Conservation (phyloP, 495 filamentous ascomycete species). For the Podospora australis region DNA sequence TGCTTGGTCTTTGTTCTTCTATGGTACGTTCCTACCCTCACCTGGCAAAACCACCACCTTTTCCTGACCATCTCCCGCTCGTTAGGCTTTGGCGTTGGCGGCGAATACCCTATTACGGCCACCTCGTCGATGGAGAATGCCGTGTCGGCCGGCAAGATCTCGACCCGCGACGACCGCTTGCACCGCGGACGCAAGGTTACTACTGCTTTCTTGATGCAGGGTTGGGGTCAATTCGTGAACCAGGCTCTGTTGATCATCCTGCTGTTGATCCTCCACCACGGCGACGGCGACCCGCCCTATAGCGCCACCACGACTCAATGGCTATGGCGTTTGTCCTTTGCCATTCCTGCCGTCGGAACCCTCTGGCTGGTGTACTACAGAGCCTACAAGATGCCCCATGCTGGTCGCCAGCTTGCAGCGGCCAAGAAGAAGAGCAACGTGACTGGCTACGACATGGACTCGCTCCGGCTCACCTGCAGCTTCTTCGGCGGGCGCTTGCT, state of each 20-base stretch:
- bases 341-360: constrained; percentile 76
- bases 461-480: constrained; percentile 64
- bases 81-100: constrained; percentile 73
- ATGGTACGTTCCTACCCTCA: constrained; percentile 44
- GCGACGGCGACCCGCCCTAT: constrained; percentile 66
- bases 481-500: constrained; percentile 77
- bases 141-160: constrained; percentile 74
- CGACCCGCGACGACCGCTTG: constrained; percentile 80
- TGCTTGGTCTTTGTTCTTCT: constrained; percentile 83
- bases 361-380: constrained; percentile 91
- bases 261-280: constrained; percentile 74
- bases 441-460: constrained; percentile 81
- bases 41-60: not conserved
- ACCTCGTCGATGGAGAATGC: constrained; percentile 94
- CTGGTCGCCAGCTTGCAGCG: constrained; percentile 61
- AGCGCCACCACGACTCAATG: constrained; percentile 64
- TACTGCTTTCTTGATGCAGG: constrained; percentile 92
- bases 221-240: constrained; percentile 92
- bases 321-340: constrained; percentile 80
- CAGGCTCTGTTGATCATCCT: constrained; percentile 76
- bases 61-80: not conserved
- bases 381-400: constrained; percentile 75
- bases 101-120: constrained; percentile 92
- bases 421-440: constrained; percentile 80
- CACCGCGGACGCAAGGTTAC: constrained; percentile 92